A percentile compares a stretch with the other conserved stretches of the same genome.
Evolutionary conservation across 306 rosid species (phyloP).

Genomic region (Prunus mira): DNA sequence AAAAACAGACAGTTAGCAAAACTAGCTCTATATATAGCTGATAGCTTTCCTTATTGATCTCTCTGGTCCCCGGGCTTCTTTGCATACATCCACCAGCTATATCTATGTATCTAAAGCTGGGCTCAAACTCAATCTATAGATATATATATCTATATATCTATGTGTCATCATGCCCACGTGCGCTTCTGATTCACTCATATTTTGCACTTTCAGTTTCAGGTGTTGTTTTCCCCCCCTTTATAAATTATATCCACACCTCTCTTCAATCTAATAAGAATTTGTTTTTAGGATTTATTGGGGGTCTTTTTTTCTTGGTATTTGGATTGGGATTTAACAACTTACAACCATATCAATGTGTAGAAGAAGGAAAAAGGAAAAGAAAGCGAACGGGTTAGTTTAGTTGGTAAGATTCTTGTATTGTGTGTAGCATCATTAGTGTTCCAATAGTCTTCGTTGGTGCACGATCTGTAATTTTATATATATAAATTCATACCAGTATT

Average conservation of each 20-base stretch:
- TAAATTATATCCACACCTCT: conserved; percentile 3
- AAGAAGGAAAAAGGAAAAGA: no score
- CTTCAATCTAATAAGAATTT: conserved; percentile 12
- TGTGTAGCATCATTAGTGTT: accelerated
- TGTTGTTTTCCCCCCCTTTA: conserved; percentile 20
- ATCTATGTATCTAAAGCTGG: background rate
- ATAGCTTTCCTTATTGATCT: background rate
- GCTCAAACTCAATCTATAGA: background rate
- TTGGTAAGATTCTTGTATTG: accelerated
- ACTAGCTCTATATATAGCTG: background rate
- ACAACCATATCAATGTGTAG: no score
- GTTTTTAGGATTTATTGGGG: conserved; percentile 2
- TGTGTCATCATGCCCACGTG: conserved; percentile 51
- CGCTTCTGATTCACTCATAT: conserved; percentile 26
- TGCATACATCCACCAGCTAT: background rate
- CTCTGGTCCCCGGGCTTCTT: conserved; percentile 21
- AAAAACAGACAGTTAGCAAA: background rate
- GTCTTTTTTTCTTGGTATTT: conserved; percentile 17
- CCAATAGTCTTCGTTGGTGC: accelerated
- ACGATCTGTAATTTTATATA: accelerated
- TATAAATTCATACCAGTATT: accelerated
- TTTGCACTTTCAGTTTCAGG: conserved; percentile 44
- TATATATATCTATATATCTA: background rate
- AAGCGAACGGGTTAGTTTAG: conserved; percentile 10
- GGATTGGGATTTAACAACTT: conserved; percentile 9